Evolutionary conservation across 768 basidiomycete species (phyloP).

Genomic region (Boletus barrowsii): DNA sequence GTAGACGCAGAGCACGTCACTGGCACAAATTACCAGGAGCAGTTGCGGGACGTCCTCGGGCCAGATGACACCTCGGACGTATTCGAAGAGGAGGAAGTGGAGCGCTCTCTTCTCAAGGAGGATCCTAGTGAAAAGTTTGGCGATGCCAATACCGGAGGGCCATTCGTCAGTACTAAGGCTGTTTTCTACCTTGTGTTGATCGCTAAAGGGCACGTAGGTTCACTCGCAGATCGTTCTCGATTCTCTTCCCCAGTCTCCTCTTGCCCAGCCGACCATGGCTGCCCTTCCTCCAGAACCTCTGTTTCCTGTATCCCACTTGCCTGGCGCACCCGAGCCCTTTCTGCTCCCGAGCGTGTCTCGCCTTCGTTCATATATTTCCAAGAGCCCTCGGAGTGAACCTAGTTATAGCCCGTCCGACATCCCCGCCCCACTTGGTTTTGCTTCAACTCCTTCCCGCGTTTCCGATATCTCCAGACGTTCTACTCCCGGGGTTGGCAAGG

Average conservation of each 20-base stretch:
- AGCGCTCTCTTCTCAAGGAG: conserved; percentile 43
- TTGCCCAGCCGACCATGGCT: conserved; percentile 29
- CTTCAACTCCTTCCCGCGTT: conserved; percentile 62
- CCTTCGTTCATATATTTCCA: conserved; percentile 67
- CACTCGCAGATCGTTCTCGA: conserved; percentile 37
- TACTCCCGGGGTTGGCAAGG: conserved; percentile 42
- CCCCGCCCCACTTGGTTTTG: conserved; percentile 41
- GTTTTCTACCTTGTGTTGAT: conserved; percentile 16
- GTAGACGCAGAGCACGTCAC: conserved; percentile 51
- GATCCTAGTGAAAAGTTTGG: conserved; percentile 32
- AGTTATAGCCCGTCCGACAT: conserved; percentile 45
- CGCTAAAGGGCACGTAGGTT: conserved; percentile 29
- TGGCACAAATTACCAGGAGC: conserved; percentile 58
- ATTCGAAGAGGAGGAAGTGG: conserved; percentile 45
- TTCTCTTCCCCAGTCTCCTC: conserved; percentile 37
- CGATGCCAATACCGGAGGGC: conserved; percentile 18
- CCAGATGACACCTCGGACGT: conserved; percentile 54
- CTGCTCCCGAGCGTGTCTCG: conserved; percentile 75
- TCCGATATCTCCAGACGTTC: conserved; percentile 70
- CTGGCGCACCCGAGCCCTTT: conserved; percentile 46
- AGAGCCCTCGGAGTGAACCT: conserved; percentile 40
- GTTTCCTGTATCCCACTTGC: neutral
- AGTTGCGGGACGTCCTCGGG: conserved; percentile 70
- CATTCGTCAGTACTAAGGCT: conserved; percentile 31
- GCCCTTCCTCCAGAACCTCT: conserved; percentile 35